Evolutionary conservation across 2,329 filamentous ascomycete species (phyloP).

Genomic region (Cadophora malorum): DNA sequence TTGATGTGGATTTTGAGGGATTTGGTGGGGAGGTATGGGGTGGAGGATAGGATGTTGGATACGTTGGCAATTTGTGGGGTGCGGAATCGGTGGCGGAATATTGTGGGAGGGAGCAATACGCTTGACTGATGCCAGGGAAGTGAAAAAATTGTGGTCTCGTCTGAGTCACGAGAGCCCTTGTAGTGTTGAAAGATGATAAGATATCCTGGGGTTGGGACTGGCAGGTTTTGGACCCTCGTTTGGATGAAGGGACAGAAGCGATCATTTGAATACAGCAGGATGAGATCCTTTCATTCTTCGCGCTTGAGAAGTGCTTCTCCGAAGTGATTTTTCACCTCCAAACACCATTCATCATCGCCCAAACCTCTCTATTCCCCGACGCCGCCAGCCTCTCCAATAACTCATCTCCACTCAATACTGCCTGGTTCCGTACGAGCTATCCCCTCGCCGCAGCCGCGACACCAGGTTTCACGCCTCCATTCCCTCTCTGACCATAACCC

Average conservation of each 20-base stretch:
- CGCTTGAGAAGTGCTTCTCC: too few species aligned
- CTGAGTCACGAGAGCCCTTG: too few species aligned
- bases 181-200: too few species aligned
- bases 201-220: too few species aligned
- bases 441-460: constrained; percentile 11
- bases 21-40: not conserved
- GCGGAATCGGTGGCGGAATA: not conserved
- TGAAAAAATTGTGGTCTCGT: too few species aligned
- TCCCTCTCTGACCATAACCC: constrained; percentile 51
- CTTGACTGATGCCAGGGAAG: not conserved
- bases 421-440: not conserved
- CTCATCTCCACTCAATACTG: not conserved
- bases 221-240: too few species aligned
- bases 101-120: not conserved
- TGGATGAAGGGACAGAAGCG: too few species aligned
- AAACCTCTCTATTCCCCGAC: not conserved
- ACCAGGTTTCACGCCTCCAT: constrained; percentile 18
- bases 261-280: too few species aligned
- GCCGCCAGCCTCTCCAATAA: not conserved
- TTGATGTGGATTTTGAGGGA: not conserved
- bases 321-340: too few species aligned
- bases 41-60: not conserved
- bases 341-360: constrained; percentile 11
- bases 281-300: too few species aligned
- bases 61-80: not conserved